These are phyloP conservation scores for Talaromyces marneffei DNA, from an alignment of 2,329 filamentous ascomycete species.

Conservation along the genomic window DNA sequence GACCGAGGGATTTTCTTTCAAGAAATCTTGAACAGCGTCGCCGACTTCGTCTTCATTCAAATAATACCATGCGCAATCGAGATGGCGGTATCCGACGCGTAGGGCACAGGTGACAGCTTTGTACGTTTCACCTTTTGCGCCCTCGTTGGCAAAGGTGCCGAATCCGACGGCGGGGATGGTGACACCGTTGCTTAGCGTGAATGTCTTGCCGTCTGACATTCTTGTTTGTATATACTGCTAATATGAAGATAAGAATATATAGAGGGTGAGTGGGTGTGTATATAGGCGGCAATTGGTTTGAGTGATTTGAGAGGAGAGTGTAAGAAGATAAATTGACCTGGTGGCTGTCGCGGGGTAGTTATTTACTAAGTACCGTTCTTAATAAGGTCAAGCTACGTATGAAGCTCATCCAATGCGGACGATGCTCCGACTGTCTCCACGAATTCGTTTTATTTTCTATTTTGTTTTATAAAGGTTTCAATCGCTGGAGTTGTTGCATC, in stretches of 20 bases:
- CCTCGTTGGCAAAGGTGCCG: conserved; percentile 63
- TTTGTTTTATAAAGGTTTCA: background rate
- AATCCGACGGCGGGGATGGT: conserved; percentile 59
- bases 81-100: conserved; percentile 48
- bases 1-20: conserved; percentile 43
- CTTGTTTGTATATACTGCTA: background rate
- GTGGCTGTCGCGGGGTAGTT: background rate
- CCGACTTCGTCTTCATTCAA: conserved; percentile 51
- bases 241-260: background rate
- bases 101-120: conserved; percentile 48
- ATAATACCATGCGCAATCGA: conserved; percentile 54
- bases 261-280: background rate
- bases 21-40: conserved; percentile 50
- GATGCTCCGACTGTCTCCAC: background rate
- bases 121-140: conserved; percentile 54
- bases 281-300: background rate
- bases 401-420: background rate
- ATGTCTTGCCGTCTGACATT: conserved; percentile 53
- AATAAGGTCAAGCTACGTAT: background rate
- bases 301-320: background rate
- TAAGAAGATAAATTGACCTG: background rate
- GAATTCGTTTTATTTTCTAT: background rate
- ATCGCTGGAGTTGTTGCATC: background rate
- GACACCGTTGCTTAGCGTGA: conserved; percentile 53
- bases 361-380: background rate